Percentiles rank a stretch among this genome's conserved stretches.
Conservation (phyloP, 352 stramenopile genomes). For the Phytophthora fragariaefolia region DNA sequence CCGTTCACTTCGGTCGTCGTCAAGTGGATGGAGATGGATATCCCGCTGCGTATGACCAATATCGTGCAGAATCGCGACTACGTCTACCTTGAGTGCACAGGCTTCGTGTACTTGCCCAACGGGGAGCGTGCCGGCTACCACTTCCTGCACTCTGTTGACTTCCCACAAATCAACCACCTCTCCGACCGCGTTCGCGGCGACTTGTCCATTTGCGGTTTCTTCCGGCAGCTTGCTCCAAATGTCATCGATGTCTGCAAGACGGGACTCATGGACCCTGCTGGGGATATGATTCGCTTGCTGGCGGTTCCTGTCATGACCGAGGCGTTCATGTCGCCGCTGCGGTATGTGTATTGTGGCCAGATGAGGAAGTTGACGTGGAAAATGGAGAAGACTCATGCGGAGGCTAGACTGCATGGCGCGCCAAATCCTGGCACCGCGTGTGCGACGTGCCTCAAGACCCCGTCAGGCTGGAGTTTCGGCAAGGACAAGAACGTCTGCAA, state of each 20-base stretch:
- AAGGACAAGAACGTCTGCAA: conserved; percentile 36
- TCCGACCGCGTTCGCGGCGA: conserved; percentile 29
- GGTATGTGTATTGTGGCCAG: conserved; percentile 49
- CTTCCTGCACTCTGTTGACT: conserved; percentile 46
- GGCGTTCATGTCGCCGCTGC: conserved; percentile 38
- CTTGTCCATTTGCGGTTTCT: conserved; percentile 42
- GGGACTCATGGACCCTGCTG: conserved; percentile 27
- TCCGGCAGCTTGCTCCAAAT: conserved; percentile 25
- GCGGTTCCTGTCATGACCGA: conserved; percentile 39
- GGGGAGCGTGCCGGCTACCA: conserved; percentile 43
- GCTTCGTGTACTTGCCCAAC: conserved; percentile 30
- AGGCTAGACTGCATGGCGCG: conserved; percentile 25
- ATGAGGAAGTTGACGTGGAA: conserved; percentile 72
- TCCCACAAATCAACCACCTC: conserved; percentile 38
- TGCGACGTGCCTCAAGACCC: conserved; percentile 25
- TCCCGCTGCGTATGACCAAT: conserved; percentile 31
- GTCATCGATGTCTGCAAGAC: conserved; percentile 40
- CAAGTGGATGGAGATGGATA: conserved; percentile 48
- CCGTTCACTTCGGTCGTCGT: conserved; percentile 38
- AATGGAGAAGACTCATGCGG: conserved; percentile 41
- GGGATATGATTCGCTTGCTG: conserved; percentile 44
- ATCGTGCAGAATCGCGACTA: conserved; percentile 47
- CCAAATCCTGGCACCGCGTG: conserved; percentile 23
- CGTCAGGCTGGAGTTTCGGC: conserved; percentile 27
- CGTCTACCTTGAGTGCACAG: conserved; percentile 46